Percentiles rank a stretch among this genome's conserved stretches.
Evolutionary conservation across 2,329 filamentous ascomycete species (phyloP).

Genomic region (Cryphonectria naterciae): DNA sequence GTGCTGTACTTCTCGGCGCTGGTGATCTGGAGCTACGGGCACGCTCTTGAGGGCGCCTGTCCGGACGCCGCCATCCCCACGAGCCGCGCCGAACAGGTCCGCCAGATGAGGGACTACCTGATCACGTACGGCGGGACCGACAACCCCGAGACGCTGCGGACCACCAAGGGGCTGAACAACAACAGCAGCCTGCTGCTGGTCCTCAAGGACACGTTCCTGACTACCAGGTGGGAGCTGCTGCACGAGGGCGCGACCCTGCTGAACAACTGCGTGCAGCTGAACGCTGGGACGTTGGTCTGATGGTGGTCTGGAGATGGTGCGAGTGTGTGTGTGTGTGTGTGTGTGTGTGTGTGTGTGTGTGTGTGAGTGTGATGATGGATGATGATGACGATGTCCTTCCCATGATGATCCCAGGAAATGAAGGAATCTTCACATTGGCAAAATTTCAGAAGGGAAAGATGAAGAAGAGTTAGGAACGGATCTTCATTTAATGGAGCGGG

Average conservation of each 20-base stretch:
- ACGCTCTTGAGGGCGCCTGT: slow-evolving; percentile 81
- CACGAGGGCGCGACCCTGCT: slow-evolving; percentile 83
- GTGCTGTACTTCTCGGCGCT: slow-evolving; percentile 91
- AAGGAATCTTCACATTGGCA: background rate
- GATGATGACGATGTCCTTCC: too few relatives aligned
- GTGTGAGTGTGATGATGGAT: background rate
- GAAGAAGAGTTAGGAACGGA: background rate
- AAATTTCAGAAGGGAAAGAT: background rate
- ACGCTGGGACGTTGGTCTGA: slow-evolving; percentile 44
- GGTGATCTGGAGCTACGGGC: slow-evolving; percentile 95
- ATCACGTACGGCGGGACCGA: slow-evolving; percentile 70
- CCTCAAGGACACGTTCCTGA: slow-evolving; percentile 78
- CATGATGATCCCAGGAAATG: too few relatives aligned
- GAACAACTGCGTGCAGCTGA: slow-evolving; percentile 74
- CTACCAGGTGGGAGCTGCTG: slow-evolving; percentile 88
- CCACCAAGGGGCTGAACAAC: slow-evolving; percentile 75
- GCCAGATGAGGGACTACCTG: slow-evolving; percentile 81
- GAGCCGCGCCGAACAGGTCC: slow-evolving; percentile 67
- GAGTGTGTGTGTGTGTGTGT: background rate
- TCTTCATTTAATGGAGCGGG: too few relatives aligned
- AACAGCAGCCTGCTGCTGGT: slow-evolving; percentile 83
- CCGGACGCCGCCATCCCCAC: slow-evolving; percentile 54
- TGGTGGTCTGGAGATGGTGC: slow-evolving; percentile 36
- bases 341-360: background rate
- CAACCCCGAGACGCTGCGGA: slow-evolving; percentile 77